phyloP scores from a whole-genome alignment of 2,329 filamentous ascomycete genomes.

The Alternaria postmessia region DNA sequence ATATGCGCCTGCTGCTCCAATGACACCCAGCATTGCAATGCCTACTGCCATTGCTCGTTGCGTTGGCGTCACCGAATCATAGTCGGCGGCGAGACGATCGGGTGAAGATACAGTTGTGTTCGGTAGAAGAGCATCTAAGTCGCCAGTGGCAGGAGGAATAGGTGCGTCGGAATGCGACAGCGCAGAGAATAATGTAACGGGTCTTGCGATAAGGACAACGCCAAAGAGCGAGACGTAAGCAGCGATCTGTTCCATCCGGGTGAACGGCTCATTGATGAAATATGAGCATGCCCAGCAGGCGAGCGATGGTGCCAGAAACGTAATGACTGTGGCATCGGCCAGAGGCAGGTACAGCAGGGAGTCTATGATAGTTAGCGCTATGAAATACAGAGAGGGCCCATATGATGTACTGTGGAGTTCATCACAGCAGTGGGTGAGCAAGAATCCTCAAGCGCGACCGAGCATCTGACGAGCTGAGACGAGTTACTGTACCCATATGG shows the following conservation, averaged over 20 bases:
- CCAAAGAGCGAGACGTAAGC: slow-evolving; percentile 78
- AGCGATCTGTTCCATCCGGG: slow-evolving; percentile 77
- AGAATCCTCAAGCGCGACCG: not conserved
- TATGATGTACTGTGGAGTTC: slow-evolving; percentile 6
- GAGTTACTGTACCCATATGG: slow-evolving; percentile 4
- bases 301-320: slow-evolving; percentile 81
- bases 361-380: slow-evolving; percentile 49
- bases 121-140: slow-evolving; percentile 37
- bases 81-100: slow-evolving; percentile 45
- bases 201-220: slow-evolving; percentile 83
- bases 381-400: slow-evolving; percentile 24
- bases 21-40: slow-evolving; percentile 76
- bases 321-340: slow-evolving; percentile 88
- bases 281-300: slow-evolving; percentile 82
- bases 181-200: slow-evolving; percentile 63
- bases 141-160: slow-evolving; percentile 43
- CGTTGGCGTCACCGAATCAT: slow-evolving; percentile 62
- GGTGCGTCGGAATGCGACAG: slow-evolving; percentile 33
- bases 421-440: not conserved
- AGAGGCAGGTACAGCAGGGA: slow-evolving; percentile 81
- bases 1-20: slow-evolving; percentile 77
- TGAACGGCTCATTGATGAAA: slow-evolving; percentile 79
- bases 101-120: slow-evolving; percentile 34
- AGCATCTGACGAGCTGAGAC: slow-evolving; percentile 8
- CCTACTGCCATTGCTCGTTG: slow-evolving; percentile 75